Base-by-base conservation (phyloP, 2,329 filamentous ascomycete species). In the Alternaria novae-zelandiae region DNA sequence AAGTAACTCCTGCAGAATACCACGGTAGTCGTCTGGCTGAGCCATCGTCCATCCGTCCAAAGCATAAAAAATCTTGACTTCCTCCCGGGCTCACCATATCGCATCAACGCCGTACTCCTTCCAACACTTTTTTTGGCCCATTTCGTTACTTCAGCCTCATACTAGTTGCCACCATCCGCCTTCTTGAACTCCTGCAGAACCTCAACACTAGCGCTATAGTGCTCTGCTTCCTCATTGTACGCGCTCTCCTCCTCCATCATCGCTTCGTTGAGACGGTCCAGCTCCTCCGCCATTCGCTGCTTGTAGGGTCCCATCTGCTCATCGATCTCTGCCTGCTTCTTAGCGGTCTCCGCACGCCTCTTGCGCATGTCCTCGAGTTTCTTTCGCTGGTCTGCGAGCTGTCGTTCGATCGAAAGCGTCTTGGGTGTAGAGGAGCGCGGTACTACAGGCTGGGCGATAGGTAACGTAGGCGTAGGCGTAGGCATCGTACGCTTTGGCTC, bases 361-460 rank as follows among this genome's bases (percentile, higher is more conserved):
- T 64, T 61, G 25, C 66, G 64, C n/a, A 65, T 25, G 1, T 49
- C 54, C 3, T 69, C 53, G 5, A 74, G 60, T 12, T 53, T 64
- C 41, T 72, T 72, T 17, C 66, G 72, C 20, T 68, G 66, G 9
- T 72, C 68, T 4, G 64, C 21, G 20, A 73, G 54, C n/a, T 67
- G 62, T 3, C 51, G 58, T 8, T 70, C 63, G 12, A 66, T 44
- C 0, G 69, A 63, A 5, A 53, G 17, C 0, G 61, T 25, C 5
- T 61, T 59, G 0, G 65, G 60, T 17, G 50, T 64, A 5, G 59
- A 20, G 0, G 62, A 66, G 15, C 50, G 43, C 20, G 9, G 26
- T 2, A 28, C 26, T 28, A 28, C 26, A 28, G 26, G 26, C 26
- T 28, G 26, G 26, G 26, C 26, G 9, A 11, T 28, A 28, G 26